Conservation (phyloP, 208 protist genomes). For the Leishmania amazonensis region DNA sequence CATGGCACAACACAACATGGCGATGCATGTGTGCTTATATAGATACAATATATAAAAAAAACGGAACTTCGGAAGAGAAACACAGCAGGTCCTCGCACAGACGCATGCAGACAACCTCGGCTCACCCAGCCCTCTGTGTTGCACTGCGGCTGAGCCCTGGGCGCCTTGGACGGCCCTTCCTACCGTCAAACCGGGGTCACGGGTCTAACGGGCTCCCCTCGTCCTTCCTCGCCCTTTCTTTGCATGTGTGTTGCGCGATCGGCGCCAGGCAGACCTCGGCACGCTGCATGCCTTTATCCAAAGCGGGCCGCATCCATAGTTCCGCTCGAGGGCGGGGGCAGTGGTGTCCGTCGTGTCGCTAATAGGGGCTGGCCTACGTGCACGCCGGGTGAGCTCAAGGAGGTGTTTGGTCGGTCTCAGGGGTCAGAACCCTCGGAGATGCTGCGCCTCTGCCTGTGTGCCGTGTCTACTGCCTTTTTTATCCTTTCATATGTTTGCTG, state of each 20-base stretch:
- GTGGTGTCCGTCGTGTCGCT: not conserved
- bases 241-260: not conserved
- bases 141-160: not conserved
- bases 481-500: not conserved
- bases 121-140: not conserved
- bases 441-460: not conserved
- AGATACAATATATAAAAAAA: not conserved
- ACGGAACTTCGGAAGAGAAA: not conserved
- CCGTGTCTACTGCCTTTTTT: not conserved
- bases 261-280: not conserved
- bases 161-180: not conserved
- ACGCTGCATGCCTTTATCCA: not conserved
- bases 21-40: too few relatives aligned
- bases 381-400: not conserved
- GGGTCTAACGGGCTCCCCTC: not conserved
- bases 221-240: not conserved
- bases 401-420: not conserved
- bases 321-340: not conserved
- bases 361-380: not conserved
- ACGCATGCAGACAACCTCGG: not conserved
- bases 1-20: too few relatives aligned
- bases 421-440: not conserved
- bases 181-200: not conserved
- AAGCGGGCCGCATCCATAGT: not conserved
- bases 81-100: not conserved